phyloP scores from a whole-genome alignment of 2,329 filamentous ascomycete genomes.

The Cordyceps militaris region DNA sequence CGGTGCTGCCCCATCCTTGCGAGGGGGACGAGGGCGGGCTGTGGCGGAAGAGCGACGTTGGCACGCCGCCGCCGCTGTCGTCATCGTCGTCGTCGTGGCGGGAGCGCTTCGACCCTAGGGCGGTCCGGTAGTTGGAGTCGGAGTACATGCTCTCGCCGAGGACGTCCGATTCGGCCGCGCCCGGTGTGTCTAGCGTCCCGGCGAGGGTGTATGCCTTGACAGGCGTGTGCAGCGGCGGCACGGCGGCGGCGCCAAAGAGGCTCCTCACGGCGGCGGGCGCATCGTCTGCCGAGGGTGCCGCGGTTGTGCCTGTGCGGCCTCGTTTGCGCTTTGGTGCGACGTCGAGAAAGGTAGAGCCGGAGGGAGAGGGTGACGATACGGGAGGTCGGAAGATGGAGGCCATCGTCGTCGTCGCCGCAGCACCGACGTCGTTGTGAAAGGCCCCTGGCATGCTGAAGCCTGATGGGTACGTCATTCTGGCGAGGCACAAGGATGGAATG shows the following conservation, averaged over 20 bases:
- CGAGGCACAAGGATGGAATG: conserved; percentile 1
- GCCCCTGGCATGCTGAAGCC: conserved; percentile 28
- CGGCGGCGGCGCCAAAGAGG: conserved; percentile 16
- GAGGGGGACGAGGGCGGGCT: conserved; percentile 20
- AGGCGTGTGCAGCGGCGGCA: conserved; percentile 18
- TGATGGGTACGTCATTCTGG: conserved; percentile 24
- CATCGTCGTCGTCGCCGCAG: not conserved
- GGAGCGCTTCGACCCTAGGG: conserved; percentile 40
- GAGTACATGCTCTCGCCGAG: conserved; percentile 51
- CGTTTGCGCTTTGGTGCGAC: conserved; percentile 41
- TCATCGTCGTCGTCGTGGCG: conserved; percentile 30
- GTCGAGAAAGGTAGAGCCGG: conserved; percentile 32
- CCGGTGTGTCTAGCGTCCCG: conserved; percentile 45
- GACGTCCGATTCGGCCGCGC: conserved; percentile 24
- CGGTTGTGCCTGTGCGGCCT: conserved; percentile 21
- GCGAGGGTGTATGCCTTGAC: conserved; percentile 39
- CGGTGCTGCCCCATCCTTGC: conserved; percentile 49
- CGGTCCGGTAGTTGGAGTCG: conserved; percentile 48
- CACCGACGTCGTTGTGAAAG: conserved; percentile 20
- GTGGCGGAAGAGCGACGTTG: conserved; percentile 28
- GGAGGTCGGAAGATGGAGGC: conserved; percentile 42
- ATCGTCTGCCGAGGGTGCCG: conserved; percentile 12
- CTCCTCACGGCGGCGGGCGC: conserved; percentile 7
- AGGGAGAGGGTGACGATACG: conserved; percentile 30
- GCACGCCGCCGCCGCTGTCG: conserved; percentile 21